Base-by-base conservation (phyloP, 2,329 filamentous ascomycete genomes). In the Colletotrichum destructivum region DNA sequence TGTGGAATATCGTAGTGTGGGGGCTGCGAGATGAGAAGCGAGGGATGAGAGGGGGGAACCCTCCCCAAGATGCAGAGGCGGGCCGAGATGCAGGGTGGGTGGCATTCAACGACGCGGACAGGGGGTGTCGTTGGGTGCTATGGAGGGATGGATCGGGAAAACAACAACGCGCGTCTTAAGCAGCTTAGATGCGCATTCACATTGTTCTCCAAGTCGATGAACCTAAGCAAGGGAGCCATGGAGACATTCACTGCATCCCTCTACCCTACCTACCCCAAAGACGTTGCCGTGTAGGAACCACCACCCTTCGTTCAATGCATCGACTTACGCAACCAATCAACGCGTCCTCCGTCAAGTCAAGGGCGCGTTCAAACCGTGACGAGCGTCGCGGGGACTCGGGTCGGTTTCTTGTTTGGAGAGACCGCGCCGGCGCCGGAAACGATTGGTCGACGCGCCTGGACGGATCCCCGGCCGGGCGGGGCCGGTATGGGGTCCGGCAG, bases 401-500 rank as follows among this genome's bases (percentile, higher is more conserved):
- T n/a, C 42, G 21, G 38, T 26, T 26, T 15, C 1, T 60, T 69
- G 70, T 72, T 66, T 72, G 35, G 61, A 12, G 26, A n/a, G 49
- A 56, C 55, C 70, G 61, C 70, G n/a, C n/a, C 70, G 46, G 38
- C 15, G 15, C 38, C n/a, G 35, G 55, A 12, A 55, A 57, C 16
- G 15, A 72, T 72, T 72, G 70, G 70, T 62, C 59, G 44, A 62
- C 54, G 62, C 59, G 59, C 42, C 2, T 26, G 52, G 42, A 47
- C 47, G 61, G 66, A 31, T 35, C 55, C 66, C 66, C 61, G 70
- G 23, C 21, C 61, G 13, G 66, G 62, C 55, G 66, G 70, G 66
- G 16, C 62, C 70, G 66, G 8, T 2, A 11, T 38, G 59, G 59
- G 23, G n/a, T 9, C 46, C 44, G 38, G n/a, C 35, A 26, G 61